Evolutionary conservation across 495 filamentous ascomycete genomes (phyloP).

Genomic region (Neurospora sp.): DNA sequence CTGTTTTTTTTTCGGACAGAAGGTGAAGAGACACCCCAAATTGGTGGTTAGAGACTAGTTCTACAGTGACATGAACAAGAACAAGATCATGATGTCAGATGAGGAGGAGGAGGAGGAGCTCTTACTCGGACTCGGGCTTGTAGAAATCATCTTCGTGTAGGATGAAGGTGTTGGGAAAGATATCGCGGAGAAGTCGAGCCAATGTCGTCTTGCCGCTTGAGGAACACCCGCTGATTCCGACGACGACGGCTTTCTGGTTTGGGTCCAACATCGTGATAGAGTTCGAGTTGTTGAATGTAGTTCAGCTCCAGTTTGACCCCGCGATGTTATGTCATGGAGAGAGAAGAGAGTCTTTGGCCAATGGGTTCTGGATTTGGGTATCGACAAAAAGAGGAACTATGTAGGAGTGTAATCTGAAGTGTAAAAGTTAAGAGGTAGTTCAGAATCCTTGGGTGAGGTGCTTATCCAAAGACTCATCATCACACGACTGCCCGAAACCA

Average conservation of each 20-base stretch:
- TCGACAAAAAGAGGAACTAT: background rate
- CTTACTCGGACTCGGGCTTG: constrained; percentile 56
- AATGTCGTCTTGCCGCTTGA: constrained; percentile 76
- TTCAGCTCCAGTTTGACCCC: background rate
- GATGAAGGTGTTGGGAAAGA: constrained; percentile 65
- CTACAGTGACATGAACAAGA: background rate
- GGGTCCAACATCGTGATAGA: background rate
- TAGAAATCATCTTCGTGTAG: constrained; percentile 95
- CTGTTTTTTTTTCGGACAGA: constrained; percentile 11
- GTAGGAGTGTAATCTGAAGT: background rate
- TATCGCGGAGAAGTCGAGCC: constrained; percentile 58
- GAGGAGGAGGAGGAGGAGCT: constrained; percentile 11
- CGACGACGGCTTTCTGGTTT: constrained; percentile 42
- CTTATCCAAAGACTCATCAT: background rate
- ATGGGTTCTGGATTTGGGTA: background rate
- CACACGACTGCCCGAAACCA: background rate
- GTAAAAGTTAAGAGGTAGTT: background rate
- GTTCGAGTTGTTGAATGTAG: background rate
- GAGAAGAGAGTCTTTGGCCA: background rate
- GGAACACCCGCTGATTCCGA: constrained; percentile 68
- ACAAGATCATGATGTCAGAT: background rate
- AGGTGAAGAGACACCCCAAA: background rate
- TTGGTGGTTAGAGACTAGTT: background rate
- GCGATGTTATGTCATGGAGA: background rate
- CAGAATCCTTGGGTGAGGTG: background rate